These are phyloP conservation scores for Nakazawaea ishiwadae DNA, from an alignment of 805 yeast genomes.

Conservation along the genomic window DNA sequence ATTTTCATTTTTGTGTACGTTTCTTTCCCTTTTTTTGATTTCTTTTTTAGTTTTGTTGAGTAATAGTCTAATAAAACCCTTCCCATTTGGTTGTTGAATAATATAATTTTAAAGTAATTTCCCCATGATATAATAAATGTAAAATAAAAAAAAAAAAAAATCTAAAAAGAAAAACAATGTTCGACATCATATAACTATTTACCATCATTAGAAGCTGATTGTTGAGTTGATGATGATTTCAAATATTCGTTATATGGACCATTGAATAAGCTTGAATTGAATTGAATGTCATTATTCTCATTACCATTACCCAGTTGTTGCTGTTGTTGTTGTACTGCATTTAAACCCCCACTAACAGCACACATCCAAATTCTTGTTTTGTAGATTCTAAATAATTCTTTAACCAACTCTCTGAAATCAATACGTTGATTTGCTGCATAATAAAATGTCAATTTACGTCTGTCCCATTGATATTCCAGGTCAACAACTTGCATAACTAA, in stretches of 20 bases:
- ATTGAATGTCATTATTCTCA: neutral
- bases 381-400: slow-evolving; percentile 69
- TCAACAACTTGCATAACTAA: slow-evolving; percentile 60
- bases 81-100: too few species aligned
- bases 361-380: slow-evolving; percentile 89
- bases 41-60: too few species aligned
- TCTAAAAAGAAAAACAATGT: too few species aligned
- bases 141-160: too few species aligned
- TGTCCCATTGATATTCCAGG: slow-evolving; percentile 84
- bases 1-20: too few species aligned
- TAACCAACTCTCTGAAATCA: slow-evolving; percentile 73
- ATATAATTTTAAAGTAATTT: too few species aligned
- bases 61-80: too few species aligned
- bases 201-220: neutral
- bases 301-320: neutral
- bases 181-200: neutral
- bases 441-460: slow-evolving; percentile 75
- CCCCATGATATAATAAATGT: too few species aligned
- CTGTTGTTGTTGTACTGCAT: slow-evolving; percentile 1
- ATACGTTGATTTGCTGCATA: slow-evolving; percentile 59
- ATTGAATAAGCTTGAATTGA: neutral
- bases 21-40: too few species aligned
- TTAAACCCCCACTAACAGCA: slow-evolving; percentile 38
- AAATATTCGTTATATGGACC: neutral
- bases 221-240: neutral